Percentiles rank a stretch among this genome's conserved stretches.
These are phyloP conservation scores for Juncus inflexus DNA, from an alignment of 176 grass and related monocot genomes.

Conservation along the genomic window DNA sequence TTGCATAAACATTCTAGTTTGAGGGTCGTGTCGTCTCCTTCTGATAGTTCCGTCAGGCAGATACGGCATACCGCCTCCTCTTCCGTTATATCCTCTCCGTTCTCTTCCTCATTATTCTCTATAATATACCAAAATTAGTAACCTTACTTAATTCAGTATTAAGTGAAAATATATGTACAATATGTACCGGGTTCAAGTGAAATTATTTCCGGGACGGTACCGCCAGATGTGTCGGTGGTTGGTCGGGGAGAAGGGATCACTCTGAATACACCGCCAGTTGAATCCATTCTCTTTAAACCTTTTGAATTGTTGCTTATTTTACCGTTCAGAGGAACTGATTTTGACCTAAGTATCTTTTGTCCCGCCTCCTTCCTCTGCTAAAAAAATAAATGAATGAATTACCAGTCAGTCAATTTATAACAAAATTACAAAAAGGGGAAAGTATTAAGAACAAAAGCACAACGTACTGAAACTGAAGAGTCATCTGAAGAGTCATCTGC, in stretches of 20 bases:
- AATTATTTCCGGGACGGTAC: constrained; percentile 28
- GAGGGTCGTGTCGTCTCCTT: constrained; percentile 53
- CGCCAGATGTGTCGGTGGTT: constrained; percentile 7
- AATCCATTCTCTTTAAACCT: constrained; percentile 83
- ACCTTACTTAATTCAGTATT: neutral
- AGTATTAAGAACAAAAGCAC: neutral
- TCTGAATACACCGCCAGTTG: constrained; percentile 58
- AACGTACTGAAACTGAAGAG: constrained; percentile 29
- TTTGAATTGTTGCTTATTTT: constrained; percentile 47
- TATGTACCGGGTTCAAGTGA: constrained; percentile 42
- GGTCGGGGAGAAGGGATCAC: constrained; percentile 52
- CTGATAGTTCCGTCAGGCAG: constrained; percentile 71
- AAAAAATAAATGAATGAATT: neutral
- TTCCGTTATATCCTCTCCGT: constrained; percentile 71
- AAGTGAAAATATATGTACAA: neutral
- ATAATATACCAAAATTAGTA: neutral
- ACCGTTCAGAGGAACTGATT: constrained; percentile 65
- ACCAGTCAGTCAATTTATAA: no score
- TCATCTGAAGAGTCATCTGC: neutral
- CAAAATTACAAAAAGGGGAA: neutral
- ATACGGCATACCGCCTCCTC: constrained; percentile 95
- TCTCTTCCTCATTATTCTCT: constrained; percentile 31
- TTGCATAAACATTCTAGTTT: constrained; percentile 80
- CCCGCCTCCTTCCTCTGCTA: constrained; percentile 40
- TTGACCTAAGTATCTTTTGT: constrained; percentile 54